Evolutionary conservation across 1,284 basidiomycete species (phyloP).

Genomic region (Leucoagaricus sp.): DNA sequence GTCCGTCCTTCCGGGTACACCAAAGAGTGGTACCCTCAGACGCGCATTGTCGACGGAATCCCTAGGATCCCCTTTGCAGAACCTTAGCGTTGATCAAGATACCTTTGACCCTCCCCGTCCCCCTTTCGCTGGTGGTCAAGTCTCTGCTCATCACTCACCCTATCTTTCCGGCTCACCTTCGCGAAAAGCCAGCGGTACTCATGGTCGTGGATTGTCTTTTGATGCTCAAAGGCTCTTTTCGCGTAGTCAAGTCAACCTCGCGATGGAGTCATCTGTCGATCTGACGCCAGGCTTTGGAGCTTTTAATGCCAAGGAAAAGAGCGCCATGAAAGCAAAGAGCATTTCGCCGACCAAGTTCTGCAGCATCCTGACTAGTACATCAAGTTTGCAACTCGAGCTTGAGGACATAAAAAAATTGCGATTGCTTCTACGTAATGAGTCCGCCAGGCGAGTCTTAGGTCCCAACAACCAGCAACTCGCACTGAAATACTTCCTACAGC

Average conservation of each 20-base stretch:
- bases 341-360: slow-evolving; percentile 66
- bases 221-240: slow-evolving; percentile 51
- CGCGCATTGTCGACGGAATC: slow-evolving; percentile 72
- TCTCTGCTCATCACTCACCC: slow-evolving; percentile 42
- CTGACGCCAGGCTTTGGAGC: slow-evolving; percentile 36
- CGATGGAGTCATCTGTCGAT: slow-evolving; percentile 41
- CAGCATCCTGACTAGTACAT: slow-evolving; percentile 62
- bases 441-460: slow-evolving; percentile 58
- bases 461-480: background rate
- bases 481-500: slow-evolving; percentile 36
- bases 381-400: slow-evolving; percentile 69
- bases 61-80: slow-evolving; percentile 47
- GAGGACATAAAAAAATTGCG: slow-evolving; percentile 78
- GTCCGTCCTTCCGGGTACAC: slow-evolving; percentile 36
- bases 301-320: slow-evolving; percentile 46
- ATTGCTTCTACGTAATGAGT: slow-evolving; percentile 83
- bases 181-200: slow-evolving; percentile 45
- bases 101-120: slow-evolving; percentile 27
- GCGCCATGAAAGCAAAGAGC: slow-evolving; percentile 43
- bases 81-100: slow-evolving; percentile 4
- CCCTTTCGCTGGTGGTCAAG: slow-evolving; percentile 34
- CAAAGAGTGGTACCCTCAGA: slow-evolving; percentile 41
- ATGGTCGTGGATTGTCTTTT: slow-evolving; percentile 55
- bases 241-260: slow-evolving; percentile 47
- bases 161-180: slow-evolving; percentile 41